Base-by-base conservation (phyloP, 345 rosid genomes). In the Turnera subulata region DNA sequence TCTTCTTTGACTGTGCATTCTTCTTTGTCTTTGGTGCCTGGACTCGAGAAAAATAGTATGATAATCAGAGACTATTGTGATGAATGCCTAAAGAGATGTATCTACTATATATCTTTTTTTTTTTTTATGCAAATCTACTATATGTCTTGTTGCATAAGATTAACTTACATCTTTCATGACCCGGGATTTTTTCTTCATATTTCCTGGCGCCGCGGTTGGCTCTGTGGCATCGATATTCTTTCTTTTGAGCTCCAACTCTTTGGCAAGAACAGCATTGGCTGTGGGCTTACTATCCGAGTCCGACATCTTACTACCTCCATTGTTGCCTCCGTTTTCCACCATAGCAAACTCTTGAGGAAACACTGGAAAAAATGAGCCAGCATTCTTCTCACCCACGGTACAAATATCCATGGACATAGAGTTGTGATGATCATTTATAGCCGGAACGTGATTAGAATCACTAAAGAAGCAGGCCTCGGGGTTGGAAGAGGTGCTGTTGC, bases 1-100 rank as follows among this genome's bases (percentile, higher is more conserved):
- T 75, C 76, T 77, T 85, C 68, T 73, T 80, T 33, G 73, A 45
- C 59, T 46, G 66, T 24, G 11, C 71, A 64, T 57, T 54, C 56
- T 56, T 73, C 69, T 57, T 59, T 11, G 39, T 64, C 60, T 69
- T 78, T 19, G 58, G 53, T n/a, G 25, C 56, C 72, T 61, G 76
- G 61, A 68, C 42, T 51, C 2, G 8, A 8, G 26, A 17, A n/a
- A n/a, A 9, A 16, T 1, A n/a, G n/a, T n/a, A n/a, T n/a, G n/a
- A 26, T 29, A 0, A 15, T 19, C 25, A 47, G 51, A 17, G 16
- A 11, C n/a, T 42, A 6, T 42, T 42, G 1, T 42, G 4, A 11
- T 42, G 1, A 11, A 42, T 42, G n/a, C 45, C 45, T 12, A 4
- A 12, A 5, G n/a, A 2, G 16, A 42, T 2, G 45, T 8, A 8